Percentiles rank a stretch among this genome's conserved stretches.
These are phyloP conservation scores for Nigrograna mackinnonii DNA, from an alignment of 2,329 filamentous ascomycete species.

Conservation along the genomic window DNA sequence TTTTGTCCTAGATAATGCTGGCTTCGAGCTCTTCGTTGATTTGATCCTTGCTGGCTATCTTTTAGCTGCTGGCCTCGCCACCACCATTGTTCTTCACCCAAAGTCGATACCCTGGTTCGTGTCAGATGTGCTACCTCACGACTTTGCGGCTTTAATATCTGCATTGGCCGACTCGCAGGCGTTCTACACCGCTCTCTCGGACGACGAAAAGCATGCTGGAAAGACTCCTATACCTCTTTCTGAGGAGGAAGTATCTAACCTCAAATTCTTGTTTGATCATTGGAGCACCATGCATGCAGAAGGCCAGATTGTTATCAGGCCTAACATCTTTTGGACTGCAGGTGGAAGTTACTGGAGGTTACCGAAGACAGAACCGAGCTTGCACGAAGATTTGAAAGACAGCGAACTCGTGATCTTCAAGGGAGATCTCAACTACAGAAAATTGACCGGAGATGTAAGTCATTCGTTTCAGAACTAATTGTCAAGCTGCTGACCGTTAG, in stretches of 20 bases:
- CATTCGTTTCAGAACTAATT: conserved; percentile 5
- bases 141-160: conserved; percentile 81
- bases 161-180: conserved; percentile 75
- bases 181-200: conserved; percentile 77
- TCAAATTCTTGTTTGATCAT: conserved; percentile 78
- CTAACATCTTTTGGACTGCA: conserved; percentile 90
- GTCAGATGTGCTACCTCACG: conserved; percentile 85
- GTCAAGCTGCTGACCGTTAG: not conserved
- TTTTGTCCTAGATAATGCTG: conserved; percentile 95
- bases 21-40: conserved; percentile 96
- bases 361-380: conserved; percentile 66
- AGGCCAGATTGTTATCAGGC: conserved; percentile 79
- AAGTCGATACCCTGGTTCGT: conserved; percentile 99
- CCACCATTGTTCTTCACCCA: conserved; percentile 83
- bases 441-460: conserved; percentile 84
- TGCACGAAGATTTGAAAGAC: conserved; percentile 77
- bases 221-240: conserved; percentile 66
- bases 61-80: conserved; percentile 81
- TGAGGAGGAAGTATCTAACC: conserved; percentile 66
- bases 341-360: conserved; percentile 88
- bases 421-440: conserved; percentile 95
- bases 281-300: conserved; percentile 82
- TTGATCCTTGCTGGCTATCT: conserved; percentile 90
- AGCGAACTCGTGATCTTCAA: conserved; percentile 95
- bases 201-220: conserved; percentile 62